Evolutionary conservation across 805 yeast genomes (phyloP).

Genomic region (Alloascoidea africana): DNA sequence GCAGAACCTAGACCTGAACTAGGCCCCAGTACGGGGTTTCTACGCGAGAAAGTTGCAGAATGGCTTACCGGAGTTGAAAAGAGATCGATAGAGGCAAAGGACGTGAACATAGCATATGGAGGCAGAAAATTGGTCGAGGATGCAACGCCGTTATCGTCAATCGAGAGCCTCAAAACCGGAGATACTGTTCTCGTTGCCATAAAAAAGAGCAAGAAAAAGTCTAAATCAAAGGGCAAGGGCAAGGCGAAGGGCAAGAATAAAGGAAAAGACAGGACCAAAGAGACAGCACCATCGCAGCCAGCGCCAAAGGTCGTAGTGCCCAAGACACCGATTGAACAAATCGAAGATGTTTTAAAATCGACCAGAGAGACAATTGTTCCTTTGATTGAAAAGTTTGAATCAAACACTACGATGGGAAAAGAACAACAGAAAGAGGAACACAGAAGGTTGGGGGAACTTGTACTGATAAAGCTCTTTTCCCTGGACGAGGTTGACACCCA

Average conservation of each 20-base stretch:
- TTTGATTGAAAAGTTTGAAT: conserved; percentile 5
- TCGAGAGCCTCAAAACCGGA: conserved; percentile 3
- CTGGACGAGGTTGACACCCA: conserved; percentile 7
- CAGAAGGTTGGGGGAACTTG: conserved; percentile 6
- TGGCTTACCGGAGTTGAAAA: background rate
- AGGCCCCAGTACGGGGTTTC: background rate
- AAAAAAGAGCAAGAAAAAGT: background rate
- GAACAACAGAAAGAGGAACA: conserved; percentile 4
- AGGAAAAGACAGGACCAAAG: background rate
- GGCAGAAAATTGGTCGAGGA: conserved; percentile 11
- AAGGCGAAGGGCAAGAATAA: conserved; percentile 1
- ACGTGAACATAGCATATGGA: conserved; percentile 7
- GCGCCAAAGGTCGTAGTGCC: too few relatives aligned
- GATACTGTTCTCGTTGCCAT: conserved; percentile 5
- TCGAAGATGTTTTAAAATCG: conserved; percentile 3
- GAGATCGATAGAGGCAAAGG: background rate
- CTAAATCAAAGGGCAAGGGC: too few relatives aligned
- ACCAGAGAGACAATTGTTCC: conserved; percentile 2
- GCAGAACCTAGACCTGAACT: too few relatives aligned
- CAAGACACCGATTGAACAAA: conserved; percentile 3
- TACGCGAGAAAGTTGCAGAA: conserved; percentile 1
- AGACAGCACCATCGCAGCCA: conserved; percentile 1
- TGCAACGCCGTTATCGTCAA: conserved; percentile 4
- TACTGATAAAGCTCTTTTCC: conserved; percentile 7
- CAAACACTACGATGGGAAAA: background rate